phyloP scores from a whole-genome alignment of 257 asterid genomes.

The Nicotiana obtusifolia region DNA sequence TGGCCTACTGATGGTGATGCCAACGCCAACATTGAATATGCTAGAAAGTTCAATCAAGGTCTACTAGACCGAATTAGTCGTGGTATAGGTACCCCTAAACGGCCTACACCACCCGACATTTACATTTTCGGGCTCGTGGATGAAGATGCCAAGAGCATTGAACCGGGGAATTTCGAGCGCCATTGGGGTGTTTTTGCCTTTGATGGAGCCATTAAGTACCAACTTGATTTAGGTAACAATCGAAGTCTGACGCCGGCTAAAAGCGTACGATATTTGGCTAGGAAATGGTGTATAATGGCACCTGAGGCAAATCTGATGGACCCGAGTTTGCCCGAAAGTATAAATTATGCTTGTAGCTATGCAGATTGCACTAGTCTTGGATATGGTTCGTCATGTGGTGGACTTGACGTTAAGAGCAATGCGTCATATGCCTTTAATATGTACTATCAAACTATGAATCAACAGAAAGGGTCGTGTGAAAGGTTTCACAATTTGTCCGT shows the following conservation, averaged over 20 bases:
- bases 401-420: conserved; percentile 42
- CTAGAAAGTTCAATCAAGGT: conserved; percentile 77
- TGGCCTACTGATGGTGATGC: conserved; percentile 83
- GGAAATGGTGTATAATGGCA: conserved; percentile 83
- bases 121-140: conserved; percentile 65
- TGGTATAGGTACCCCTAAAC: conserved; percentile 64
- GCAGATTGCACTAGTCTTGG: conserved; percentile 96
- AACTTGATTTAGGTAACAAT: conserved; percentile 45
- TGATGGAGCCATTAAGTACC: conserved; percentile 74
- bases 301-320: conserved; percentile 52
- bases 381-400: conserved; percentile 72
- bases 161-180: conserved; percentile 79
- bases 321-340: conserved; percentile 37
- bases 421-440: conserved; percentile 82
- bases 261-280: conserved; percentile 58
- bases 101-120: conserved; percentile 51
- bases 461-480: conserved; percentile 69
- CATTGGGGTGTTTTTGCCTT: conserved; percentile 83
- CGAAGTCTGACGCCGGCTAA: conserved; percentile 63
- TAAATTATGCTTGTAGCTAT: conserved; percentile 53
- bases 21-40: conserved; percentile 49
- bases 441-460: conserved; percentile 76
- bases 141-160: conserved; percentile 67
- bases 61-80: conserved; percentile 45
- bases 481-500: conserved; percentile 46